Evolutionary conservation across 225 moss, liverwort and hornwort species (phyloP).

Genomic region (Marchantia paleacea): DNA sequence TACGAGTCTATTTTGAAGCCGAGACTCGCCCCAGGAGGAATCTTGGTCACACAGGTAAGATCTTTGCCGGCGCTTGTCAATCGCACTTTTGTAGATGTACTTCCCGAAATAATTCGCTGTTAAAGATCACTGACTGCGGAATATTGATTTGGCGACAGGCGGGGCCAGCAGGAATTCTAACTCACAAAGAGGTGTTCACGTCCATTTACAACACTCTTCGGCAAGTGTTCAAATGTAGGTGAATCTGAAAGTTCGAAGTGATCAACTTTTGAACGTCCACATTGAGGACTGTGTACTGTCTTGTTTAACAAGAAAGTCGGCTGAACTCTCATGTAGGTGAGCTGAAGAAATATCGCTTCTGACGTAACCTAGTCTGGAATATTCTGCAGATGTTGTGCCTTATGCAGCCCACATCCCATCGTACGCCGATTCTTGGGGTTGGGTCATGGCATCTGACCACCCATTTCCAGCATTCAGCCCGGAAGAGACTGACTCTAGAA

Average conservation of each 20-base stretch:
- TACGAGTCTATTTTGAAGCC: conserved; percentile 74
- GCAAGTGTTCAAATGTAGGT: conserved; percentile 85
- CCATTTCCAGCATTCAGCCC: conserved; percentile 58
- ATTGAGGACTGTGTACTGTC: neutral
- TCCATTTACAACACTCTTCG: conserved; percentile 89
- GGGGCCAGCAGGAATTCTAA: conserved; percentile 83
- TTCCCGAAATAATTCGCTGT: neutral
- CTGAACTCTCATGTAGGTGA: neutral
- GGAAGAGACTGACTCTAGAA: conserved; percentile 65
- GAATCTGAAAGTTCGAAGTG: neutral
- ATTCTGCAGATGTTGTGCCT: conserved; percentile 68
- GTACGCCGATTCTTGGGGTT: conserved; percentile 94
- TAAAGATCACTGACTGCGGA: neutral
- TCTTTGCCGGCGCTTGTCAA: neutral
- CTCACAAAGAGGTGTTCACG: conserved; percentile 71
- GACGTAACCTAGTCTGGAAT: neutral
- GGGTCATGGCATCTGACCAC: conserved; percentile 88
- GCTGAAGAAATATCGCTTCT: neutral
- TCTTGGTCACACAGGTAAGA: conserved; percentile 83
- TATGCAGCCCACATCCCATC: conserved; percentile 94
- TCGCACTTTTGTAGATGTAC: neutral
- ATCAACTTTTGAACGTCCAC: neutral
- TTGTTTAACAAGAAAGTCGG: neutral
- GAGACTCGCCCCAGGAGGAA: conserved; percentile 76
- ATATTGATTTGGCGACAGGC: conserved; percentile 38